A percentile compares a stretch with the other conserved stretches of the same genome.
These are phyloP conservation scores for Breynia disticha DNA, from an alignment of 441 rosid genomes.

Conservation along the genomic window DNA sequence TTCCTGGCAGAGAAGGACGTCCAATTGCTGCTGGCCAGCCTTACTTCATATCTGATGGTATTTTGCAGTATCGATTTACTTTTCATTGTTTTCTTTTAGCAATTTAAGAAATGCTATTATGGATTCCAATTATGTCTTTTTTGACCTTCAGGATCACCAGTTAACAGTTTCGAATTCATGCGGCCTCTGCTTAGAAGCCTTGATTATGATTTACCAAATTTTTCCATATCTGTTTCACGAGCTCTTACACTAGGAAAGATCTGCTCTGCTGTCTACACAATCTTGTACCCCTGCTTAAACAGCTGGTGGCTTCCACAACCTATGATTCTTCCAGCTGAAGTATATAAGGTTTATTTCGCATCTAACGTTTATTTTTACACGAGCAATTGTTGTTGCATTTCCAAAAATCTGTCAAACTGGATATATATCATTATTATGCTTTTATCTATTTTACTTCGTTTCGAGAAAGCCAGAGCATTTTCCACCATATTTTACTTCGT, in stretches of 20 bases:
- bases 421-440: too few relatives aligned
- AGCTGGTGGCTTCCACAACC: conserved; percentile 86
- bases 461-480: too few relatives aligned
- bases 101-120: background rate
- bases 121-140: background rate
- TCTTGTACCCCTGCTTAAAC: conserved; percentile 74
- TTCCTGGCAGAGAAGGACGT: conserved; percentile 51
- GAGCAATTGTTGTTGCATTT: too few relatives aligned
- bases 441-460: too few relatives aligned
- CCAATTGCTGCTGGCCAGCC: conserved; percentile 92
- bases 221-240: conserved; percentile 38
- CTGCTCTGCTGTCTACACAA: conserved; percentile 44
- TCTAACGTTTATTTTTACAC: too few relatives aligned
- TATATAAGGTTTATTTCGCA: conserved; percentile 48
- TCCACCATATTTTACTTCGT: too few relatives aligned
- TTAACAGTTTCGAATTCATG: conserved; percentile 81
- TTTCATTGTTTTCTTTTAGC: background rate
- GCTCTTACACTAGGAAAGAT: conserved; percentile 56
- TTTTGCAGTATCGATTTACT: conserved; percentile 1
- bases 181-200: conserved; percentile 56
- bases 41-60: conserved; percentile 91
- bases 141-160: conserved; percentile 54
- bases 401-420: too few relatives aligned
- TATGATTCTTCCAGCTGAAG: conserved; percentile 81
- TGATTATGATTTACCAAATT: conserved; percentile 60